Evolutionary conservation across 129 eudicot genomes (phyloP), one percentile per base, ranked within the genome.

Genomic region (Artemisia argyi): DNA sequence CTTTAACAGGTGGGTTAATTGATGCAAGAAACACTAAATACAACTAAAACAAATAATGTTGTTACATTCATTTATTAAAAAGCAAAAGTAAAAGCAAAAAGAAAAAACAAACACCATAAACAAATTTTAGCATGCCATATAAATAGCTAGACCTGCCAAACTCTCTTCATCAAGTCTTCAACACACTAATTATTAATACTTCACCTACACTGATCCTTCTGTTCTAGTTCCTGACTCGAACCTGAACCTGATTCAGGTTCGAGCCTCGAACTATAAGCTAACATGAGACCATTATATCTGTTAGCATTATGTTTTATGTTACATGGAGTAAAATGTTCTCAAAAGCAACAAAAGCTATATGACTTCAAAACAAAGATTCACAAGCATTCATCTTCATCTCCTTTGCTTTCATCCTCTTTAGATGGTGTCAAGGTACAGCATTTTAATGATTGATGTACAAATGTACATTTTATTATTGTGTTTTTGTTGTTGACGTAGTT

Each of bases 281-380:
- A 51, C 66, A 83, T 75, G 87, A 75, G 59, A 71, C 77, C 77
- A 18, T 11, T 71, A 63, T 66, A 71, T 68, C 35, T 68, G n/a
- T 0, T 57, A 22, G 4, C 72, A 3, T 5, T 84, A 2, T 12
- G 61, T 15, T 71, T 71, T 18, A 7, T 66, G 47, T 44, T 74
- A 1, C 82, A 80, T 79, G 42, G 26, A 66, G 65, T 79, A 39
- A 32, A 61, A 9, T 80, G 68, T 44, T 80, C 81, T 8, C 73
- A 48, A 57, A 78, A 58, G 71, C 80, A 81, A 42, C 78, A 67
- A 10, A 81, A 81, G 52, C 74, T 86, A 8, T 67, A 81, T 52
- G 81, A 86, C 55, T 81, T 83, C 62, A 83, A 83, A 72, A 64
- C 73, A 10, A 86, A 76, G 75, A 75, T 86, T 63, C 81, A 73